A percentile compares a stretch with the other conserved stretches of the same genome.
Evolutionary conservation across 805 yeast genomes (phyloP).

Genomic region (Starmerella gropengiesseri): DNA sequence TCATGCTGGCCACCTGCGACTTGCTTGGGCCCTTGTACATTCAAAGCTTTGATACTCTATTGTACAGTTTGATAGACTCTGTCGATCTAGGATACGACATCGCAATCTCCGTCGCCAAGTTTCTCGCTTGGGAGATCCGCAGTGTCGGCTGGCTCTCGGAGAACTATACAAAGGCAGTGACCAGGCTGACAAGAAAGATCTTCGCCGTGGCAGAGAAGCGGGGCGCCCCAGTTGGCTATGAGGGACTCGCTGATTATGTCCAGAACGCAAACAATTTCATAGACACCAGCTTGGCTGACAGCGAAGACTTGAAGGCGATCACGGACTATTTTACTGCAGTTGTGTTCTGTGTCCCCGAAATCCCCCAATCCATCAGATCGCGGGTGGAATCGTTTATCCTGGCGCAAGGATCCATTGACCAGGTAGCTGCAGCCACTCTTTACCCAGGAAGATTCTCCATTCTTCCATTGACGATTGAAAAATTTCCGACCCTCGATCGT

Average conservation of each 20-base stretch:
- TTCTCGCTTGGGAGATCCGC: conserved; percentile 7
- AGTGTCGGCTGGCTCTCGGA: conserved; percentile 16
- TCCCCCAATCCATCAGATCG: conserved; percentile 55
- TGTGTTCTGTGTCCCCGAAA: conserved; percentile 36
- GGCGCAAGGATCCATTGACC: conserved; percentile 19
- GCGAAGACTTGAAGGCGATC: conserved; percentile 20
- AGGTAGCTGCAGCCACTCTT: conserved; percentile 46
- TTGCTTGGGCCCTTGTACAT: conserved; percentile 13
- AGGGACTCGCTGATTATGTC: conserved; percentile 26
- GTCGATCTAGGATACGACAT: conserved; percentile 12
- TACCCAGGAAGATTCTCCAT: conserved; percentile 62
- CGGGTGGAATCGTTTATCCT: conserved; percentile 39
- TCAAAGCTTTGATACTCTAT: conserved; percentile 18
- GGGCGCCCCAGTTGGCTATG: conserved; percentile 22
- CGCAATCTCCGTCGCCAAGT: conserved; percentile 7
- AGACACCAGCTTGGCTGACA: conserved; percentile 25
- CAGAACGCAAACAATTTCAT: conserved; percentile 18
- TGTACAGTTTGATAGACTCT: conserved; percentile 18
- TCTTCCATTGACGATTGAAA: conserved; percentile 52
- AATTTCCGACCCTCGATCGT: conserved; percentile 14
- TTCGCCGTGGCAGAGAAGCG: conserved; percentile 36
- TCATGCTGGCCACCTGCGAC: conserved; percentile 12
- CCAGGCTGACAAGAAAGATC: conserved; percentile 28
- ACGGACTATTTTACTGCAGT: conserved; percentile 41
- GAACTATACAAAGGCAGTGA: conserved; percentile 11